Base-by-base conservation (phyloP, 192 early-diverging fungal species). In the Coemansia sp. region DNA sequence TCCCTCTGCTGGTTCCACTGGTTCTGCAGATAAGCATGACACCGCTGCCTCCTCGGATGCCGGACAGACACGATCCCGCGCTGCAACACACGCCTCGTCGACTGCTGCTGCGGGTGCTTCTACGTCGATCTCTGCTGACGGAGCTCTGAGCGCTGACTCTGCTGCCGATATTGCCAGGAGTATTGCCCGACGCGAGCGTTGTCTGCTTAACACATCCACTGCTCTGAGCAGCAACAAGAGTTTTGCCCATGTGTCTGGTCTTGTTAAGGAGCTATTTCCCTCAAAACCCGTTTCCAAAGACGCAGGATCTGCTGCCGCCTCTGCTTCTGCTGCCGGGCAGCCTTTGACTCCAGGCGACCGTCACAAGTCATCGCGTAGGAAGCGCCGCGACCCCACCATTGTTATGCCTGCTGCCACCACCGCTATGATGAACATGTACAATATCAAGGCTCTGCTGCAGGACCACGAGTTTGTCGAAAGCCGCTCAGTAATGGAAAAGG, bases 321-420 rank as follows among this genome's bases (percentile, higher is more conserved):
- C 56, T 14, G 27, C 19, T 7, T n/a, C 70, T 23, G 25, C 64
- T 21, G 34, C 32, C 0, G 32, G 54, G 4, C 26, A 5, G 24
- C 7, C 55, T 44, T 23, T 22, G 5, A 49, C 64, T 0, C 26
- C 41, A 49, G 61, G 41, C 3, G 49, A 7, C 12, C 28, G 71
- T 0, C 32, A 56, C 32, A 32, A 69, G 31, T 22, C 69, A 25
- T 59, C 68, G 50, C 60, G 65, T n/a, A 53, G 74, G 21, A 78
- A 74, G 38, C 62, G 81, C 21, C 73, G 70, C 52, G 66, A 75
- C 38, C 95, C 95, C 3, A 93, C 94, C 19, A 96, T 98, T 67
- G 87, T 98, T 27, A 90, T 98, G n/a, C 96, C 96, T 3, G 86
- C 92, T 0, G 90, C 87, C 25, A 78, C 89, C 4, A 92, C 92